A percentile compares a stretch with the other conserved stretches of the same genome.
Evolutionary conservation across 2,329 filamentous ascomycete species (phyloP).

Genomic region (Cordyceps farinosa): DNA sequence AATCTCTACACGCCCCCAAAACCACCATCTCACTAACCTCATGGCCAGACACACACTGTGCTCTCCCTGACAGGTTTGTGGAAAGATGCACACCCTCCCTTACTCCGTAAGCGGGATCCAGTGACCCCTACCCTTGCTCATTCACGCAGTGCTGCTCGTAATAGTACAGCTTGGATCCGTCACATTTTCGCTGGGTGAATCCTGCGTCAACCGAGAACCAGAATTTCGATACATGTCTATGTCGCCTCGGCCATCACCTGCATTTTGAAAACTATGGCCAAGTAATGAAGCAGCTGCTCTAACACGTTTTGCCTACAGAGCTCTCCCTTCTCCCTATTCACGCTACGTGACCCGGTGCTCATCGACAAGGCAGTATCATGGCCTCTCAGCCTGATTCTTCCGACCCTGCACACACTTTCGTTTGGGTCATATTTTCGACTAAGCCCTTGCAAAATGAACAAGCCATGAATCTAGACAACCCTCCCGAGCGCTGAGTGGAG

Average conservation of each 20-base stretch:
- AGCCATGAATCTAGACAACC: neutral
- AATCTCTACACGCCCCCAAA: too few relatives aligned
- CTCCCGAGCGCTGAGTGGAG: neutral
- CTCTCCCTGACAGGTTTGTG: conserved; percentile 4
- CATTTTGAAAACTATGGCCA: neutral
- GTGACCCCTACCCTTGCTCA: neutral
- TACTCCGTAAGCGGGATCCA: neutral
- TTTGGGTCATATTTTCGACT: neutral
- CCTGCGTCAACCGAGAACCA: neutral
- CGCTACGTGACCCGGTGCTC: neutral
- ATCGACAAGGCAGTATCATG: conserved; percentile 3
- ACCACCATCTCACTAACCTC: neutral
- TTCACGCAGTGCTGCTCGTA: neutral
- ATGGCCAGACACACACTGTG: neutral
- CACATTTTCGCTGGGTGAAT: neutral
- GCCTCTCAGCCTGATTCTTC: neutral
- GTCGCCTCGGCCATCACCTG: neutral
- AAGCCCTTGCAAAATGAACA: neutral
- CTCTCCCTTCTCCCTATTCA: neutral
- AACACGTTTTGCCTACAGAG: neutral
- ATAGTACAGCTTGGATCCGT: neutral
- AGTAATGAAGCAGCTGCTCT: neutral
- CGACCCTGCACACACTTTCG: neutral
- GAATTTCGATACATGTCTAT: neutral
- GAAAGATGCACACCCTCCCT: neutral